Base-by-base conservation (phyloP, 805 yeast species). In the Candida stauntonica region DNA sequence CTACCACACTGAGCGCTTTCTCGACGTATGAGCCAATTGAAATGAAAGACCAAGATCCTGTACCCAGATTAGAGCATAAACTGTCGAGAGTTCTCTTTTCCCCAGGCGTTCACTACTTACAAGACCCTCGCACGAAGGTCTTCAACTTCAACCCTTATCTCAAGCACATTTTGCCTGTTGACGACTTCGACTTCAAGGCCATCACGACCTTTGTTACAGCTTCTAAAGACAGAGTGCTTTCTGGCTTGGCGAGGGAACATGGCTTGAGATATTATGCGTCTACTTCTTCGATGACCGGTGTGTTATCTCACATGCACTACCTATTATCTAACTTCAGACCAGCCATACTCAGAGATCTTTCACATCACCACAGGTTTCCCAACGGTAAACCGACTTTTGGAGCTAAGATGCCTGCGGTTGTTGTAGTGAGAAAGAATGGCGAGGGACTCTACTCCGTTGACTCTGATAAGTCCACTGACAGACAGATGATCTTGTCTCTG, bases 201-300 rank as follows among this genome's bases (percentile, higher is more conserved):
- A 60, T 84, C 19, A 61, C 77, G 1, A 61, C 64, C 4, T 89
- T 81, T 51, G 71, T 79, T 7, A 72, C 86, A 0, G 79, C 95
- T 0, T 75, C 85, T 4, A 75, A 75, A 51, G 96, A 91, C 62
- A 44, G 54, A 11, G 53, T 52, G 1, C 64, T 91, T 33, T 51
- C 73, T 1, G 37, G 64, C 5, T 57, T 82, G 8, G 79, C 91
- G 0, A 47, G 50, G 7, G 33, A 41, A 15, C 45, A 58, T 13
- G 34, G 50, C 0, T 46, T 49, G 7, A 52, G 53, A 35, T 91
- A 70, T 55, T 75, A 73, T 41, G 84, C 94, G 2, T 87, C 96
- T 1, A 88, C 98, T 0, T 84, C 95, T 15, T 84, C 96, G 1
- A 73, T 91, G 85, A 89, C 98, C 0, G 70, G 80, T 1, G 62